Percentiles rank a stretch among this genome's conserved stretches.
phyloP scores from a whole-genome alignment of 1,284 basidiomycete genomes.

The Pseudozyma pruni region DNA sequence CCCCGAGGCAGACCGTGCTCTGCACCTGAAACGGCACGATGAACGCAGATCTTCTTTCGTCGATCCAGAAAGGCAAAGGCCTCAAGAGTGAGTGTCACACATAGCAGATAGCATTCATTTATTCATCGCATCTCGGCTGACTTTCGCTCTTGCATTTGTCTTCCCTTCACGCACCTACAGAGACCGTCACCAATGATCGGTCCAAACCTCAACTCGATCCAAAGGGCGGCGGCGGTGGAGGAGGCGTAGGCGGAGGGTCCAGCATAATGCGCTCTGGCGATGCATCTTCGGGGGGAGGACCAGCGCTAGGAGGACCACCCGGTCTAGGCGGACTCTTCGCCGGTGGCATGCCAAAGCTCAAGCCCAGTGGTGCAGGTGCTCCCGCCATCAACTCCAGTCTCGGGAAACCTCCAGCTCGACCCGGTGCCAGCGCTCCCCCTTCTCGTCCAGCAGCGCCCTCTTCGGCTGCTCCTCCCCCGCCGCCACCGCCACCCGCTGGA shows the following conservation, averaged over 20 bases:
- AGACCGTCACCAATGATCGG: constrained; percentile 82
- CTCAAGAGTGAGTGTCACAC: constrained; percentile 36
- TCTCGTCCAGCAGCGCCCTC: constrained; percentile 25
- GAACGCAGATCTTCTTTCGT: constrained; percentile 41
- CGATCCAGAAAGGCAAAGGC: constrained; percentile 50
- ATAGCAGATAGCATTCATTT: too few relatives aligned
- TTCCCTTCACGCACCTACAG: constrained; percentile 11
- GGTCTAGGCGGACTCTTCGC: constrained; percentile 87
- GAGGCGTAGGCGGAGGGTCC: constrained; percentile 64
- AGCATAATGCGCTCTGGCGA: constrained; percentile 62
- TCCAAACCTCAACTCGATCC: constrained; percentile 77
- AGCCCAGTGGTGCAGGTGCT: constrained; percentile 64
- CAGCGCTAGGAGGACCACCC: constrained; percentile 70
- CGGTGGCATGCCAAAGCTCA: constrained; percentile 88
- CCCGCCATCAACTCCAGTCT: constrained; percentile 35
- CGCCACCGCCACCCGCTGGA: constrained; percentile 21
- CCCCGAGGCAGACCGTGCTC: neutral
- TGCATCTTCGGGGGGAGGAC: constrained; percentile 55
- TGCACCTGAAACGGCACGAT: constrained; percentile 13
- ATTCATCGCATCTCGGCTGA: neutral
- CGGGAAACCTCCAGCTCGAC: constrained; percentile 40
- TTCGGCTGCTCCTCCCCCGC: constrained; percentile 21
- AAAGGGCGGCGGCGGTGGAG: constrained; percentile 21
- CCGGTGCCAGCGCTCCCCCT: constrained; percentile 26
- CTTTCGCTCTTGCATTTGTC: too few relatives aligned